Base-by-base conservation (phyloP, 352 stramenopile genomes). In the Phytopythium kandeliae region DNA sequence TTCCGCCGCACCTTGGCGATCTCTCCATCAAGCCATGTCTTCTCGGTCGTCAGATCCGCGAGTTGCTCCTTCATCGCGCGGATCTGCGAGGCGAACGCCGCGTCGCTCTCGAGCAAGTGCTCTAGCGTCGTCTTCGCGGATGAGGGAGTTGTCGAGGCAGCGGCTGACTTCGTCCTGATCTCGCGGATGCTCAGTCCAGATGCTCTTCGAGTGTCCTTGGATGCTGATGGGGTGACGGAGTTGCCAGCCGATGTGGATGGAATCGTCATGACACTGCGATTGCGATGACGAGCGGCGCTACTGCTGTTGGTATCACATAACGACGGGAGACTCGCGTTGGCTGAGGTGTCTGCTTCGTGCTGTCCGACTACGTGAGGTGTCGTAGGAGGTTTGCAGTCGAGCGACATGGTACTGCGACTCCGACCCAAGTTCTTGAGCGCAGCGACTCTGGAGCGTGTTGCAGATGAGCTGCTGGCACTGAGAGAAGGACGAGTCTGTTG, bases 101-200 rank as follows among this genome's bases (percentile, higher is more conserved):
- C 71, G 36, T 91, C 79, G 40, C 67, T 85, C 50, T 85, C 77
- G 4, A 91, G 63, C 37, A 91, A 54, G 28, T 81, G 69, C 59
- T 91, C 78, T 11, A 91, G 74, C 2, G 65, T 61, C 1, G 65
- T 67, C 62, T 82, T 86, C 19, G 54, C 50, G 0, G 46, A 46
- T 37, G 54, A 24, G 6, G 51, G 37, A 1, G 44, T 4, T 3
- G 49, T 28, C 19, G 21, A 7, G 11, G 9, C 16, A 11, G 19
- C 33, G 21, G 12, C 16, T 1, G 22, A 33, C n/a, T 46, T 46
- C 6, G 22, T 4, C 6, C 21, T 46, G 13, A 9, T 15, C 13
- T 31, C 40, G 30, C 40, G 40, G 31, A 12, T 46, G 22, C 19
- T 40, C n/a, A 22, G 45, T 5, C 22, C 45, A 6, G 12, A 19